These are phyloP conservation scores for Ilyonectria mors-panacis DNA, from an alignment of 2,329 filamentous ascomycete species.

Conservation along the genomic window DNA sequence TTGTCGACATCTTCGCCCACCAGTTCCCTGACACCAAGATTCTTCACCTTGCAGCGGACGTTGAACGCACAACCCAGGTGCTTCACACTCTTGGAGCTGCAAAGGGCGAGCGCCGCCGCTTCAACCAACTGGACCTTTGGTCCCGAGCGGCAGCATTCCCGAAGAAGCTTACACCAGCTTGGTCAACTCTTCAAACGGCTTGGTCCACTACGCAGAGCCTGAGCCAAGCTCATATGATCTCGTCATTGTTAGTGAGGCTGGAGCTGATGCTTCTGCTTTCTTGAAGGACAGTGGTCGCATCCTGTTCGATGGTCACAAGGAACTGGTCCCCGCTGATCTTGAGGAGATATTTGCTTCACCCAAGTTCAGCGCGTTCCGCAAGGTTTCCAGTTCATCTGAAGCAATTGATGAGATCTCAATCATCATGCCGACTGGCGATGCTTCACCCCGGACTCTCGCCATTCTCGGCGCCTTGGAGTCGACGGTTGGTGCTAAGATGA, in stretches of 20 bases:
- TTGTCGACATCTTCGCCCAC: conserved; percentile 44
- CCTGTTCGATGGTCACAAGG: conserved; percentile 37
- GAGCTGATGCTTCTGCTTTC: conserved; percentile 30
- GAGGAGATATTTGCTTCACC: conserved; percentile 33
- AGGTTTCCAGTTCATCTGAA: conserved; percentile 6
- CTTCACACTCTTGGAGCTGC: conserved; percentile 32
- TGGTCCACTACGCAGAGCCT: conserved; percentile 35
- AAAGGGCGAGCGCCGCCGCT: conserved; percentile 40
- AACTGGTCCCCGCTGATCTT: conserved; percentile 28
- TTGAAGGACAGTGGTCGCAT: conserved; percentile 66
- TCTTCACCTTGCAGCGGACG: conserved; percentile 38
- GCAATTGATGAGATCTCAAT: conserved; percentile 32
- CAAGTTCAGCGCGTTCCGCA: conserved; percentile 29
- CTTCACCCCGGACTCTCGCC: conserved; percentile 30
- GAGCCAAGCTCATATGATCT: conserved; percentile 37
- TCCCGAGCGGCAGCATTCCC: conserved; percentile 30
- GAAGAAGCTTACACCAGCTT: conserved; percentile 30
- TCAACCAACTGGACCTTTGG: conserved; percentile 38
- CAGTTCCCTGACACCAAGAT: conserved; percentile 44
- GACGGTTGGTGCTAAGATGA: conserved; percentile 24
- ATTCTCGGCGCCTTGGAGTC: conserved; percentile 35
- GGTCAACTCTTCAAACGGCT: conserved; percentile 10
- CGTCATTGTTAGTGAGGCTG: conserved; percentile 41
- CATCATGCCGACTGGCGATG: conserved; percentile 31
- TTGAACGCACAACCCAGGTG: conserved; percentile 33